Evolutionary conservation across 2,329 filamentous ascomycete species (phyloP), one percentile per base, ranked within the genome.

Genomic region (Bipolaris bicolor): DNA sequence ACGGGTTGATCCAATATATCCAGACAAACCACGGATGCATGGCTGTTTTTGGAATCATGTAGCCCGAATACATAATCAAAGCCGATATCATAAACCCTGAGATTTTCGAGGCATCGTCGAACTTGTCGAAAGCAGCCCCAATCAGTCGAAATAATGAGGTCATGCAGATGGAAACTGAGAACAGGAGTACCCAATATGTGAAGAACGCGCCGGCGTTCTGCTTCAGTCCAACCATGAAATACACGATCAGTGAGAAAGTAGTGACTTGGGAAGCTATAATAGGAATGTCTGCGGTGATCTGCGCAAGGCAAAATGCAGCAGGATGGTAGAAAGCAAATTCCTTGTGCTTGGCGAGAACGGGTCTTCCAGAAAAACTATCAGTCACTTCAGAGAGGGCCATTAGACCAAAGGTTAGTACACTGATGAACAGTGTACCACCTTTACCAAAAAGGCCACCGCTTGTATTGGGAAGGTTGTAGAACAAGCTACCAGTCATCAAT

Each of bases 241-340:
- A 96, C 3, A 96, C 76, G 1, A 86, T 82, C 0, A 90, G 16
- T 2, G 80, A 78, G 62, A 89, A 90, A 1, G 78, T 73, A 0
- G 81, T 80, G 13, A 88, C 78, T 62, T 89, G 87, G 59, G 87
- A 80, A 0, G 86, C 24, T 2, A 86, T 67, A 2, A 88, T 76
- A 0, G 85, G 82, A 1, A 83, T 76, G 59, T 85, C 82, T 9
- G 79, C 77, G 16, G 77, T 24, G 89, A 61, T 74, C 92, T 93
- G 81, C 91, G 95, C 26, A 83, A 78, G 63, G 92, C 81, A 5
- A 84, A 79, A 68, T 89, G 91, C 89, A 5, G 89, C 91, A 0
- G 92, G 91, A 67, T 95, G 91, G 68, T 96, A 95, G 20, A 96
- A 82, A 16, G 91, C 91, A 70, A 95, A 97, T 43, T 88, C 85